phyloP scores from a whole-genome alignment of 2,329 filamentous ascomycete species.

The Pseudopithomyces maydicus region DNA sequence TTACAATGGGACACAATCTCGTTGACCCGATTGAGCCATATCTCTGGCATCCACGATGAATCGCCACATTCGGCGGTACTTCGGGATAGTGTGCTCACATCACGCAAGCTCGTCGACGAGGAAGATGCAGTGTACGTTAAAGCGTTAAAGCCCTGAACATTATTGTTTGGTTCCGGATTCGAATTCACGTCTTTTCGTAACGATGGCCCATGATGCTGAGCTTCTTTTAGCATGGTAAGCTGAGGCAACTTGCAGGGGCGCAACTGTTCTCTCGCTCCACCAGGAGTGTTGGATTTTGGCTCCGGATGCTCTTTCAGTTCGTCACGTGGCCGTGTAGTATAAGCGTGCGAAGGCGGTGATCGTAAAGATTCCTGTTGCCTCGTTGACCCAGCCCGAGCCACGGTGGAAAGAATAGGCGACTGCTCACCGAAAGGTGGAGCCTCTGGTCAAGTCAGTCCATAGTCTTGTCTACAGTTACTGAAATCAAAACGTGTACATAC shows the following conservation, averaged over 20 bases:
- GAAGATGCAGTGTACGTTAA: background rate
- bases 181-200: background rate
- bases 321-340: background rate
- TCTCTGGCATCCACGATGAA: constrained; percentile 12
- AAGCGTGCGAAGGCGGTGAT: background rate
- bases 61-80: constrained; percentile 4
- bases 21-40: constrained; percentile 12
- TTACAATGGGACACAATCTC: constrained; percentile 16
- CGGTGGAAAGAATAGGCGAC: background rate
- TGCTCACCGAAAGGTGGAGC: background rate
- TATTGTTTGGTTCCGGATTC: background rate
- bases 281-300: too few species aligned
- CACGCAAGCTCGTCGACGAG: background rate
- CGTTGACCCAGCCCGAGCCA: background rate
- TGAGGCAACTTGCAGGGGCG: background rate
- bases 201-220: background rate
- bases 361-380: background rate
- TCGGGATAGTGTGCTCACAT: constrained; percentile 1
- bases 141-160: background rate
- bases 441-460: background rate
- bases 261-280: background rate
- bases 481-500: constrained; percentile 5
- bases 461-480: background rate
- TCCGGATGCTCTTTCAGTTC: background rate
- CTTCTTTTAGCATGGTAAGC: background rate